Evolutionary conservation across 192 early-diverging fungal species (phyloP), one percentile per base, ranked within the genome.

Genomic region (Coemansia sp.): DNA sequence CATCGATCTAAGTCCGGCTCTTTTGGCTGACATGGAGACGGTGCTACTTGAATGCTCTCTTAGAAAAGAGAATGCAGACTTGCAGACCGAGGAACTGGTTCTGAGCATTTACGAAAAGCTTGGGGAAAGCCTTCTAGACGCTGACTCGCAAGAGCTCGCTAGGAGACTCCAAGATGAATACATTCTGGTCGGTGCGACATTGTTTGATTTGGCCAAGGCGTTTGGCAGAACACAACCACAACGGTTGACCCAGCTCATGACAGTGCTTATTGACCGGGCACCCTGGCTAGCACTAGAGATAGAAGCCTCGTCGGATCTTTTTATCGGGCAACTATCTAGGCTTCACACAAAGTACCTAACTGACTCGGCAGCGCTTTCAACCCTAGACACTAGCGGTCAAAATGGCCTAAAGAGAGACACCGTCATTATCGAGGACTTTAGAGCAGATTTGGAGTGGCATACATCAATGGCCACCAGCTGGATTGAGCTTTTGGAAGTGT

Each of bases 131-230:
- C 67, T 76, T 30, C 24, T 33, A 15, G 67, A 76, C 52, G 11
- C 63, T 1, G 63, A 52, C 21, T 47, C 63, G 10, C 59, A 69
- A 17, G 62, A 62, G 30, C 25, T 43, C 33, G 58, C 67, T 9
- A 63, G 23, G 22, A 27, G 52, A 11, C 73, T 76, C 10, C 73
- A 76, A 46, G 39, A 48, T 25, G 53, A 54, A 22, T 69, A 66
- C 40, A 48, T 76, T 2, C 59, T 76, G 30, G 73, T 76, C 19
- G 73, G 73, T 9, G 73, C 73, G n/a, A 76, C 73, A 30, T 47
- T 85, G 40, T 75, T 85, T 66, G 84, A 85, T 37, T 45, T 84
- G 24, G 72, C 81, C 11, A 52, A 54, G 2, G 73, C 62, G 34
- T 84, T 81, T 69, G 62, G 72, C 39, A 69, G 58, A 39, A 71